Percentiles rank a stretch among this genome's conserved stretches.
These are phyloP conservation scores for Jackrogersella minutella DNA, from an alignment of 495 filamentous ascomycete genomes.

Conservation along the genomic window DNA sequence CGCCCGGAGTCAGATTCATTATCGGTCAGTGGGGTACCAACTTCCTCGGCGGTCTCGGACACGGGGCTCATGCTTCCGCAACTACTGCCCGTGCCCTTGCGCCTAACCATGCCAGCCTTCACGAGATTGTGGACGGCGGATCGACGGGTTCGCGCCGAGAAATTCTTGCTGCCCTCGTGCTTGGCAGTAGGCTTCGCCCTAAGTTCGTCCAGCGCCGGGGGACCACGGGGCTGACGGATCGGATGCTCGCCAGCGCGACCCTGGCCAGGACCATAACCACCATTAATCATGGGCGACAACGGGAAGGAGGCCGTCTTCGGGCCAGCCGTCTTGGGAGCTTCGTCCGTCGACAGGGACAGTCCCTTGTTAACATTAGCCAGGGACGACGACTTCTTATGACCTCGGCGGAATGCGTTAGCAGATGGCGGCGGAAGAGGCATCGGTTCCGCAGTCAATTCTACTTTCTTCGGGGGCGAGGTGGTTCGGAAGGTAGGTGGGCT, in stretches of 20 bases:
- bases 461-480: slow-evolving; percentile 74
- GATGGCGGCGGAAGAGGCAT: slow-evolving; percentile 80
- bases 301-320: slow-evolving; percentile 83
- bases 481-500: slow-evolving; percentile 62
- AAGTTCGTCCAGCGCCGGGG: slow-evolving; percentile 91
- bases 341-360: slow-evolving; percentile 64
- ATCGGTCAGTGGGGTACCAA: slow-evolving; percentile 70
- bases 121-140: slow-evolving; percentile 91
- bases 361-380: slow-evolving; percentile 69
- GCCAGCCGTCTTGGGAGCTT: slow-evolving; percentile 66
- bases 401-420: slow-evolving; percentile 85
- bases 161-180: slow-evolving; percentile 98
- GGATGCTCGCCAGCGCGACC: slow-evolving; percentile 94
- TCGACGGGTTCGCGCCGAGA: slow-evolving; percentile 90
- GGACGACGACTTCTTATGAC: slow-evolving; percentile 90
- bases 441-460: slow-evolving; percentile 67
- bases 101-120: slow-evolving; percentile 87
- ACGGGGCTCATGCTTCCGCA: slow-evolving; percentile 88
- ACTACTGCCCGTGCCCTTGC: slow-evolving; percentile 66
- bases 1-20: slow-evolving; percentile 81
- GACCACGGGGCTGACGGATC: slow-evolving; percentile 89
- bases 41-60: slow-evolving; percentile 81
- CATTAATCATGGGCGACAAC: slow-evolving; percentile 76
- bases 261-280: slow-evolving; percentile 93
- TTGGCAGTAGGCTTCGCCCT: slow-evolving; percentile 89